phyloP scores from a whole-genome alignment of 768 basidiomycete genomes.

The Gymnopilus dilepis region DNA sequence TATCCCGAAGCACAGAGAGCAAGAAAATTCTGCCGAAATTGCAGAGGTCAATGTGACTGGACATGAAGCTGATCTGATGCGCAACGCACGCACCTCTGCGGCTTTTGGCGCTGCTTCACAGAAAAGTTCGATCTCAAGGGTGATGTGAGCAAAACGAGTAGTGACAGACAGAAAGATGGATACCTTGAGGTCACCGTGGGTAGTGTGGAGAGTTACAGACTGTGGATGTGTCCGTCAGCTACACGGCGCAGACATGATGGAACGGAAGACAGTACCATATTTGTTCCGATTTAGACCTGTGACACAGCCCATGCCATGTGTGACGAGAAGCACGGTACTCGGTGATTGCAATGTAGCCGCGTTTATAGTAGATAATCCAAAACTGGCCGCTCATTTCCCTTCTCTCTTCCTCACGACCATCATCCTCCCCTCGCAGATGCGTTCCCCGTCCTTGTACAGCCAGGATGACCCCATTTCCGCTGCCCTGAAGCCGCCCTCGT shows the following conservation, averaged over 20 bases:
- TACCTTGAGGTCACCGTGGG: constrained; percentile 95
- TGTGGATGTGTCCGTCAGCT: constrained; percentile 35
- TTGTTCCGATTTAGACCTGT: constrained; percentile 25
- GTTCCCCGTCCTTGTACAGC: constrained; percentile 75
- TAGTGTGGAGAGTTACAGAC: constrained; percentile 95
- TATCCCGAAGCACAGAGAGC: constrained; percentile 90
- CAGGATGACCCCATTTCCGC: constrained; percentile 78
- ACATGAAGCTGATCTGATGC: constrained; percentile 14
- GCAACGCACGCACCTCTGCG: constrained; percentile 69
- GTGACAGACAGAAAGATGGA: constrained; percentile 8
- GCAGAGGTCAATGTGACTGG: constrained; percentile 13
- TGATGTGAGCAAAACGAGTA: neutral
- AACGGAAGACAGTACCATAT: constrained; percentile 36
- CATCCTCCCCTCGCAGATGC: constrained; percentile 47
- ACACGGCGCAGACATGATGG: constrained; percentile 23
- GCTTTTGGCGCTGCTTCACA: constrained; percentile 96
- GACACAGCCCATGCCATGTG: constrained; percentile 27
- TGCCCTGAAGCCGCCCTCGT: constrained; percentile 65
- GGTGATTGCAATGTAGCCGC: constrained; percentile 21
- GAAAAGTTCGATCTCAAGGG: constrained; percentile 86
- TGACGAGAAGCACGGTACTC: constrained; percentile 24
- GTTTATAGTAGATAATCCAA: constrained; percentile 13
- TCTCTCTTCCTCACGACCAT: constrained; percentile 35
- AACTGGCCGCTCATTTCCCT: constrained; percentile 21
- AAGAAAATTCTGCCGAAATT: constrained; percentile 79